Conservation (phyloP, 2,329 filamentous ascomycete genomes). For the Xylariales sp. region DNA sequence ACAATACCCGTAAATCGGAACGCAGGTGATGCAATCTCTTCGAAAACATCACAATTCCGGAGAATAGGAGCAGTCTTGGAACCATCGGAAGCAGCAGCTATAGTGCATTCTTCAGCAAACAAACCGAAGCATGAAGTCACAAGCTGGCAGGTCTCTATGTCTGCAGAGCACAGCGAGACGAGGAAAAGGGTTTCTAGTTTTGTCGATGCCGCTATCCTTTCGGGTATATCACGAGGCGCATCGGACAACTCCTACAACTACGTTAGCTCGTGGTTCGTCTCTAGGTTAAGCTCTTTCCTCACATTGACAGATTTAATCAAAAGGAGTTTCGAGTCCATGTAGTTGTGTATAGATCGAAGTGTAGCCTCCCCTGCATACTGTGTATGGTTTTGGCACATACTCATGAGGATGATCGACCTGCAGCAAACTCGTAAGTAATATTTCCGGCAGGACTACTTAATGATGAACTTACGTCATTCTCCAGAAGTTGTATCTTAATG, state of each 20-base stretch:
- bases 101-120: slow-evolving; percentile 57
- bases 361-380: slow-evolving; percentile 37
- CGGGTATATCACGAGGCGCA: slow-evolving; percentile 48
- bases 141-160: slow-evolving; percentile 61
- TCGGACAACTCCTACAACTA: slow-evolving; percentile 46
- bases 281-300: slow-evolving; percentile 13
- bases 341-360: slow-evolving; percentile 47
- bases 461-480: slow-evolving; percentile 39
- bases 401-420: slow-evolving; percentile 40
- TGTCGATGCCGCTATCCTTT: slow-evolving; percentile 47
- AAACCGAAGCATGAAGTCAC: slow-evolving; percentile 59
- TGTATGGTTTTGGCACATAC: slow-evolving; percentile 44
- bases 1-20: slow-evolving; percentile 66
- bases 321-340: slow-evolving; percentile 50
- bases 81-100: slow-evolving; percentile 47
- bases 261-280: slow-evolving; percentile 7
- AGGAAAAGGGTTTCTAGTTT: slow-evolving; percentile 60
- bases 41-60: slow-evolving; percentile 57
- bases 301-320: slow-evolving; percentile 48
- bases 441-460: too few species aligned
- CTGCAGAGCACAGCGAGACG: slow-evolving; percentile 60
- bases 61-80: slow-evolving; percentile 49
- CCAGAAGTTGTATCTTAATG: slow-evolving; percentile 45
- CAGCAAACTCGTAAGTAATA: too few species aligned
- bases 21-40: slow-evolving; percentile 57